Evolutionary conservation across 768 basidiomycete genomes (phyloP).

Genomic region (Pleurotus pulmonarius): DNA sequence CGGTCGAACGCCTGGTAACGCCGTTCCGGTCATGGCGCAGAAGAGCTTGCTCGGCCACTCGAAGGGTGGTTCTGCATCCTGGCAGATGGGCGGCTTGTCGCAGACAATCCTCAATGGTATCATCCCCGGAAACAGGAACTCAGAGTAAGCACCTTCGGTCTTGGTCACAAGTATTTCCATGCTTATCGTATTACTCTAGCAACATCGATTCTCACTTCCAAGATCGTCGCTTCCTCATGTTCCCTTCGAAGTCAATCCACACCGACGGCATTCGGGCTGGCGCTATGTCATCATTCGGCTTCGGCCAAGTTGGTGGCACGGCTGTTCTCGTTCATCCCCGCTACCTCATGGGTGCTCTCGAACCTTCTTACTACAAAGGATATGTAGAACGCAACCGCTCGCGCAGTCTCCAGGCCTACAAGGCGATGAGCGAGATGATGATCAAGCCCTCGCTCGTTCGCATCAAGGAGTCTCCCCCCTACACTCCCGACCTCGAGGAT

Average conservation of each 20-base stretch:
- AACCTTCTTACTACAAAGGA: conserved; percentile 71
- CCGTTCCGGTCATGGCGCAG: conserved; percentile 96
- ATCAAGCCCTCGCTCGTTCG: conserved; percentile 89
- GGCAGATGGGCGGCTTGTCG: conserved; percentile 91
- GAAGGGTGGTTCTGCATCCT: conserved; percentile 98
- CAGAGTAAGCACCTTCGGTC: conserved; percentile 64
- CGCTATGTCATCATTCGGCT: conserved; percentile 94
- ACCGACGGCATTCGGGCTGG: conserved; percentile 90
- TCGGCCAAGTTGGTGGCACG: conserved; percentile 97
- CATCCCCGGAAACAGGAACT: conserved; percentile 93
- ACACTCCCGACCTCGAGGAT: conserved; percentile 78
- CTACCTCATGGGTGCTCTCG: conserved; percentile 81
- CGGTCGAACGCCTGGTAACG: conserved; percentile 89
- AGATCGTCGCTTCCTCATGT: conserved; percentile 87
- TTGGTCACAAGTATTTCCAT: not conserved
- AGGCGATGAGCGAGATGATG: conserved; percentile 95
- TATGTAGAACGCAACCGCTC: conserved; percentile 68
- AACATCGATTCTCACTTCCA: conserved; percentile 94
- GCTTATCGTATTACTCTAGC: conserved; percentile 33
- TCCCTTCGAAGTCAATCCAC: conserved; percentile 95
- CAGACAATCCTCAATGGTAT: conserved; percentile 84
- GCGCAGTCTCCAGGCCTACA: conserved; percentile 74
- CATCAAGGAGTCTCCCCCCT: conserved; percentile 93
- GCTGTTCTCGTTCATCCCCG: conserved; percentile 88
- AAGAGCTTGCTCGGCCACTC: conserved; percentile 97